phyloP scores from a whole-genome alignment of 108 stramenopile species.

The Phaeodactylum tricornutum region DNA sequence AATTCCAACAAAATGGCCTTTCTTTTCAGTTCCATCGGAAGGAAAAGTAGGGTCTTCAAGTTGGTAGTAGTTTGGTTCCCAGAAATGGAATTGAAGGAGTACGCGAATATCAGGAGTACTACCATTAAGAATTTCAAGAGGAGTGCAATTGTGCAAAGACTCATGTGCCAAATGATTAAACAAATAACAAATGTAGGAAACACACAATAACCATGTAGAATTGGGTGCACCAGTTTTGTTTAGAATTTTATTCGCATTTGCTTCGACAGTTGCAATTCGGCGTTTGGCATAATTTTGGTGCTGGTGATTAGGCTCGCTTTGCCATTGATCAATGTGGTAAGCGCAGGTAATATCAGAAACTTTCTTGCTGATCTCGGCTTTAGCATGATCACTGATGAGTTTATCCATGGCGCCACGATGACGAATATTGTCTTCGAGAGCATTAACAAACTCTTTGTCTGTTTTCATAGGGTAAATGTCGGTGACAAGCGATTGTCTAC shows the following conservation, averaged over 20 bases:
- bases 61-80: conserved; percentile 11
- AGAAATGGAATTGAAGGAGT: conserved; percentile 9
- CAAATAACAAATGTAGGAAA: conserved; percentile 3
- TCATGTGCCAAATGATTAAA: conserved; percentile 12
- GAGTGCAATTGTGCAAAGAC: conserved; percentile 7
- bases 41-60: background rate
- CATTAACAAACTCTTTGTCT: conserved; percentile 6
- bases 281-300: conserved; percentile 22
- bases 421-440: conserved; percentile 17
- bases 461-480: conserved; percentile 12
- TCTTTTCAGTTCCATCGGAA: conserved; percentile 2
- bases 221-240: conserved; percentile 15
- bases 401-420: conserved; percentile 9
- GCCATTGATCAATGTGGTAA: conserved; percentile 11
- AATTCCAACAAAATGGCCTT: conserved; percentile 17
- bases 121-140: conserved; percentile 1
- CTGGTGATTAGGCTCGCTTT: conserved; percentile 18
- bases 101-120: conserved; percentile 16
- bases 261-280: conserved; percentile 12
- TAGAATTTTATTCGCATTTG: conserved; percentile 3
- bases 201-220: conserved; percentile 10
- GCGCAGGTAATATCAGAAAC: conserved; percentile 11
- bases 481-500: background rate
- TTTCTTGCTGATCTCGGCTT: conserved; percentile 4
- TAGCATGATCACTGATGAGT: conserved; percentile 2